Base-by-base conservation (phyloP, 2,329 filamentous ascomycete species). In the Tricladium varicosporioides region DNA sequence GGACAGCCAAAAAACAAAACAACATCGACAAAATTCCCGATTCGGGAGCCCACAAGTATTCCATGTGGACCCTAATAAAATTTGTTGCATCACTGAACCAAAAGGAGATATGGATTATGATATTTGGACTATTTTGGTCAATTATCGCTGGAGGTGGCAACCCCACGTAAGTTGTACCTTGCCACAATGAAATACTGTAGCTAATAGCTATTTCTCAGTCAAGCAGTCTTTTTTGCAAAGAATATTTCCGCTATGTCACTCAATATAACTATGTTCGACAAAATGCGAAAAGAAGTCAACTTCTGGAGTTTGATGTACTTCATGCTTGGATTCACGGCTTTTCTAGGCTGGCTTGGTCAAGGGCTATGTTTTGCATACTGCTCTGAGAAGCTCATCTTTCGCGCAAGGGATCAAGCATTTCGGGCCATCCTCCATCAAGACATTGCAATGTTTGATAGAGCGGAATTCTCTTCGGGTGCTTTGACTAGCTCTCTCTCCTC, bases 371-470 rank as follows among this genome's bases (percentile, higher is more conserved):
- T 73, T 71, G 57, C 49, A 62, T 49, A 63, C 70, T 48, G 66
- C 64, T 36, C 69, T 70, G 60, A 58, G 94, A 95, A 69, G 84
- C 80, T 79, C 75, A 80, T 75, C 75, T 57, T 46, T 32, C 84
- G 93, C 63, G 85, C 92, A 71, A 80, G 78, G 53, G 53, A 56
- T 9, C 18, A 48, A n/a, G 87, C 91, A 2, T 96, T 97, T 77
- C 82, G 91, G 18, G 79, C 86, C 31, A 90, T 97, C 75, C 83
- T 97, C 50, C 89, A 91, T 60, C 92, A 97, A 74, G 93, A 97
- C 62, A 92, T 97, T 57, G 78, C 85, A 31, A 97, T 92, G 72
- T 97, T 96, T 66, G 93, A 97, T 72, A 80, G 79, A 42, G 88
- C 94, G 60, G 87, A 92, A 71, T 95, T 97, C 71, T 91, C 88